These are phyloP conservation scores for Spongispora temasekensis DNA, from an alignment of 1,284 basidiomycete species.

Conservation along the genomic window DNA sequence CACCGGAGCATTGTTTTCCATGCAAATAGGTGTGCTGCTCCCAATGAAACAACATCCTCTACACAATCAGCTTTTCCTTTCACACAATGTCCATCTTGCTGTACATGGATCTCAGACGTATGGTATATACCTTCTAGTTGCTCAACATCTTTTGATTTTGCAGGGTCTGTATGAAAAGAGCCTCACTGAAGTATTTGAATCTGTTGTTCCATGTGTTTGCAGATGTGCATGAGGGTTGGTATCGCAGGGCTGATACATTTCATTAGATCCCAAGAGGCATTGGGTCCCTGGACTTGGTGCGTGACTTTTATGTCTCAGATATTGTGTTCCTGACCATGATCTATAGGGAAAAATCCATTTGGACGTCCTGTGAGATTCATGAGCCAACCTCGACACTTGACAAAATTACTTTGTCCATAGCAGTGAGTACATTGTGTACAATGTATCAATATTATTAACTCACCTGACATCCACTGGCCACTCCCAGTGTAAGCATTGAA, in stretches of 20 bases:
- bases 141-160: not conserved
- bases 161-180: too few species aligned
- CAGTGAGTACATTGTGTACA: too few species aligned
- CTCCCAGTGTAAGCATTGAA: constrained; percentile 8
- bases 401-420: constrained; percentile 2
- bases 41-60: not conserved
- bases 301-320: constrained; percentile 8
- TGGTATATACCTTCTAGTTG: not conserved
- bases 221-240: constrained; percentile 1
- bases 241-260: constrained; percentile 4
- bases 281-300: constrained; percentile 5
- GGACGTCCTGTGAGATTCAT: constrained; percentile 9
- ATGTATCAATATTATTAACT: not conserved
- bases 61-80: not conserved
- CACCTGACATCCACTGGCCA: constrained; percentile 8
- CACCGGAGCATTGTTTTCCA: not conserved
- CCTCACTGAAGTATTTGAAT: not conserved
- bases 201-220: constrained; percentile 8
- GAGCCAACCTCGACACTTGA: constrained; percentile 6
- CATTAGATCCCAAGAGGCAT: constrained; percentile 9
- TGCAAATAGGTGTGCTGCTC: not conserved
- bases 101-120: not conserved
- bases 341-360: constrained; percentile 1
- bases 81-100: not conserved
- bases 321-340: constrained; percentile 13